Evolutionary conservation across 2,329 filamentous ascomycete species (phyloP), one percentile per base, ranked within the genome.

Genomic region (Immersiporthe knoxdaviesiana): DNA sequence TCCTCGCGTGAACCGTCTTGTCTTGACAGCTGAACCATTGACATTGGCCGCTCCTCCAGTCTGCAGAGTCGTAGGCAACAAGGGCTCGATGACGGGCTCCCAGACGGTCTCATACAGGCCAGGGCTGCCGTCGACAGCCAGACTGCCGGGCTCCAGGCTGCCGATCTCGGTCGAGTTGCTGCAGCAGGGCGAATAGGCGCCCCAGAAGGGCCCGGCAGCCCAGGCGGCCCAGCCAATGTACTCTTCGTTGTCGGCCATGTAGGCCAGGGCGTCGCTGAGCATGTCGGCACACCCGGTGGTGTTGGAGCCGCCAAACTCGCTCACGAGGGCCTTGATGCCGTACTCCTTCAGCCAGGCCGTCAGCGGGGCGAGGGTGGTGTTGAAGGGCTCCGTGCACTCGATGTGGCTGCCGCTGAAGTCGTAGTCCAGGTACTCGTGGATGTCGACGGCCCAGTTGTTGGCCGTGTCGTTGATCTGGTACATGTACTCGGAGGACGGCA

Each of bases 151-250:
- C 73, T 85, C 83, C 47, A 85, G 74, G 68, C 81, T 83, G 4
- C 83, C 83, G 56, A 79, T 77, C 71, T 80, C 78, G 54, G 71
- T 71, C 60, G 75, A 76, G 76, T 84, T 81, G 0, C 79, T 78
- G 73, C 80, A 79, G 74, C 77, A 79, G 3, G 78, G 75, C 67
- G 78, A 80, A 56, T 77, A 73, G 10, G 76, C 72, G 1, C 83
- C 83, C 83, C 83, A 85, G 59, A 85, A 79, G 0, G 84, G 83
- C 0, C 83, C 83, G 0, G 83, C 84, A 0, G 83, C 80, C 83
- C 83, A 85, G 3, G 83, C 83, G 0, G 83, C 84, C 83, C 83
- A 85, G 2, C 84, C 83, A 60, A 85, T 84, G 71, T 83, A 84
- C 72, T 80, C 80, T 1, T 79, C 75, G 70, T 84, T 83, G n/a